phyloP scores from a whole-genome alignment of 1,139 yeast genomes.

The Scheffersomyces segobiensis region DNA sequence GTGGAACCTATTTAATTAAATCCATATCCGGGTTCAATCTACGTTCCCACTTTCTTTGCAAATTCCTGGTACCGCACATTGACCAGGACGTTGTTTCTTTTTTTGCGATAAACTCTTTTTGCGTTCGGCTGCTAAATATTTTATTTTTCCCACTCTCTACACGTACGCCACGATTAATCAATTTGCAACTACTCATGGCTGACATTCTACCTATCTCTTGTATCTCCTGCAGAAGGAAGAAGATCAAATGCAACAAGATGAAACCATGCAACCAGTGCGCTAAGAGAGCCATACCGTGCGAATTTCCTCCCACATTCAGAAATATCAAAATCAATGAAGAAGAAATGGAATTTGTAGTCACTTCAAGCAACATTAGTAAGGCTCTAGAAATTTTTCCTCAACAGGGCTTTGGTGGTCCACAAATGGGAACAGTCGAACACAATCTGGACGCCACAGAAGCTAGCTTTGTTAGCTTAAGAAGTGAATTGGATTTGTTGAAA shows the following conservation, averaged over 20 bases:
- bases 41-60: neutral
- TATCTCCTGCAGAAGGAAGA: constrained; percentile 42
- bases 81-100: neutral
- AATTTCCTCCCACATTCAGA: constrained; percentile 41
- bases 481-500: constrained; percentile 16
- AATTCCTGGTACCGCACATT: neutral
- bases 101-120: neutral
- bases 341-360: constrained; percentile 12
- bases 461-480: constrained; percentile 2
- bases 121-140: neutral
- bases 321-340: constrained; percentile 35
- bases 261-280: constrained; percentile 44
- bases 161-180: neutral
- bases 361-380: neutral
- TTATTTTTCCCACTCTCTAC: neutral
- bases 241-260: constrained; percentile 41
- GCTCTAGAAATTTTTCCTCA: neutral
- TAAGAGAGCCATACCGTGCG: constrained; percentile 32
- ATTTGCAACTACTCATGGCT: constrained; percentile 16
- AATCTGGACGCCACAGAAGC: neutral
- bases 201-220: constrained; percentile 43
- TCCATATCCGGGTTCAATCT: neutral
- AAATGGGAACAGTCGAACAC: neutral
- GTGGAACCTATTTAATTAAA: neutral
- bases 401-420: constrained; percentile 1